phyloP scores from a whole-genome alignment of 2,329 filamentous ascomycete species.

The Aspergillus tanneri region DNA sequence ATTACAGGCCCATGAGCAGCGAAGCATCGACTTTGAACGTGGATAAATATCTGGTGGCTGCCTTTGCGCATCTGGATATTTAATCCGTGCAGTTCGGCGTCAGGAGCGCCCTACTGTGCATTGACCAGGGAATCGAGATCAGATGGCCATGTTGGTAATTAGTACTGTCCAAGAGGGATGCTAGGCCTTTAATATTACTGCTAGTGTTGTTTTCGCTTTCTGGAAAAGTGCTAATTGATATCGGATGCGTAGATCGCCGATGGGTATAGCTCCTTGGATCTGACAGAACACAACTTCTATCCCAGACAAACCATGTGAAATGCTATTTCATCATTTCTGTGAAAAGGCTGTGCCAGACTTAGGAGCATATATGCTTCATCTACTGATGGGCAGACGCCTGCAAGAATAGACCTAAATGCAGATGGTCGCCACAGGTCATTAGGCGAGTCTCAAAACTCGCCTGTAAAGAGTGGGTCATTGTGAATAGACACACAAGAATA shows the following conservation, averaged over 20 bases:
- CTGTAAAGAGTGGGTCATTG: too few relatives aligned
- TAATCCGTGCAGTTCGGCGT: neutral
- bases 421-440: too few relatives aligned
- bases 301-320: too few relatives aligned
- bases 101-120: neutral
- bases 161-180: neutral
- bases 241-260: neutral
- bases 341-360: too few relatives aligned
- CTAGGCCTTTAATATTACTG: neutral
- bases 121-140: too few relatives aligned
- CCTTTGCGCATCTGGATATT: conserved; percentile 5
- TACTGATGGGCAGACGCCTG: too few relatives aligned
- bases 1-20: neutral
- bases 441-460: too few relatives aligned
- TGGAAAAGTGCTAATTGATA: neutral
- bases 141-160: neutral
- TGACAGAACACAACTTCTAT: too few relatives aligned
- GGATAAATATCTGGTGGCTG: conserved; percentile 1
- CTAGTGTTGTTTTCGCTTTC: neutral
- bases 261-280: neutral
- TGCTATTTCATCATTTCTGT: too few relatives aligned
- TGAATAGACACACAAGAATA: too few relatives aligned
- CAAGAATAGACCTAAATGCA: too few relatives aligned
- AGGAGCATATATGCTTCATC: too few relatives aligned
- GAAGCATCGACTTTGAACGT: neutral